Conservation (phyloP, 2,329 filamentous ascomycete species). For the Monilinia fructicola region DNA sequence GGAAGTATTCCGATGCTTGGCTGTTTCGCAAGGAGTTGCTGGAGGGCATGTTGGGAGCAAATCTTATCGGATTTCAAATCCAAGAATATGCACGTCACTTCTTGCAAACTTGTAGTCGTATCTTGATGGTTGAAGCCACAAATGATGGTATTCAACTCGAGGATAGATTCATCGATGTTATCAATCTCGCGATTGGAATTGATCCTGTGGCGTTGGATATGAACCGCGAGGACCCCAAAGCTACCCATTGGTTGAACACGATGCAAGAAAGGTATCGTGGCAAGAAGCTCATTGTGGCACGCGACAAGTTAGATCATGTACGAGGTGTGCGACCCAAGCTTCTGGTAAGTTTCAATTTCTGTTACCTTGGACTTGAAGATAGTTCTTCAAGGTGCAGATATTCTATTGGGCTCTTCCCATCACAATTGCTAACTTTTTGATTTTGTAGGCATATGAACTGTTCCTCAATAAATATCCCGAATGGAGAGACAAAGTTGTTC, state of each 20-base stretch:
- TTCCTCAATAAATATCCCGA: conserved; percentile 93
- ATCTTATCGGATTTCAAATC: conserved; percentile 90
- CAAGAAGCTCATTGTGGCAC: conserved; percentile 87
- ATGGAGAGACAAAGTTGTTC: conserved; percentile 82
- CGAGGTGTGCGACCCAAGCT: conserved; percentile 92
- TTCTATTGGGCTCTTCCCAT: neutral
- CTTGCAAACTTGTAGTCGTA: conserved; percentile 88
- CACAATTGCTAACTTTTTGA: neutral
- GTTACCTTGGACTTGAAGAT: neutral
- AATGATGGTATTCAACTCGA: conserved; percentile 86
- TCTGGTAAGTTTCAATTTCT: conserved; percentile 44
- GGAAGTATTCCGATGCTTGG: conserved; percentile 90
- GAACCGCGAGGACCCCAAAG: conserved; percentile 70
- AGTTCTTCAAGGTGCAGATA: neutral
- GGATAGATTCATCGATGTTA: conserved; percentile 88
- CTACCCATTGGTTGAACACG: conserved; percentile 74
- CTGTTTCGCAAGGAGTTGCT: conserved; percentile 84
- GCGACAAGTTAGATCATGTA: conserved; percentile 91
- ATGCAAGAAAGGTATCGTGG: conserved; percentile 82
- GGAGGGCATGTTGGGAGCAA: conserved; percentile 89
- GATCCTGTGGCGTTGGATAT: conserved; percentile 74
- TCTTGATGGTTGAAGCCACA: conserved; percentile 86
- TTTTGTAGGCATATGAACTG: conserved; percentile 65
- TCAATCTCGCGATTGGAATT: conserved; percentile 84
- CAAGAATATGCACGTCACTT: conserved; percentile 93